phyloP scores from a whole-genome alignment of 1,139 yeast genomes.

The Magnusiomyces clavatus region DNA sequence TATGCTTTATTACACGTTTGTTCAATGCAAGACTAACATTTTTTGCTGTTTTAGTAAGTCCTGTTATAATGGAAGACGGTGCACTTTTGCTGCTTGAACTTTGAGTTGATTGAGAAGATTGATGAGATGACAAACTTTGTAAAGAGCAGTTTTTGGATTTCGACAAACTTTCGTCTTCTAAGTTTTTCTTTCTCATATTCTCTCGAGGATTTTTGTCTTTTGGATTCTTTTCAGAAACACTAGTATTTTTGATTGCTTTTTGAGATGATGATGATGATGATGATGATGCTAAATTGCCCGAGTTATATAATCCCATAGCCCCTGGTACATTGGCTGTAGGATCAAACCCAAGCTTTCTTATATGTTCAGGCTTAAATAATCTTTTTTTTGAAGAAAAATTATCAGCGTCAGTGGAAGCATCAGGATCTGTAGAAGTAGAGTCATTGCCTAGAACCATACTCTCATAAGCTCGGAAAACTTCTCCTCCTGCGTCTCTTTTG shows the following conservation, averaged over 20 bases:
- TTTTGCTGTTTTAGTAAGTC: too few species aligned
- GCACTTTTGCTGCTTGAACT: too few species aligned
- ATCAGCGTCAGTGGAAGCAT: not conserved
- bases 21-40: too few species aligned
- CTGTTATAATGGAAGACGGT: too few species aligned
- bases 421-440: not conserved
- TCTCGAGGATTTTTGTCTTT: not conserved
- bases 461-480: not conserved
- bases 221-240: not conserved
- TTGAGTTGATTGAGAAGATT: too few species aligned
- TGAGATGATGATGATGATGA: too few species aligned
- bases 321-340: slow-evolving; percentile 19
- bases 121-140: too few species aligned
- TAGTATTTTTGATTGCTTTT: not conserved
- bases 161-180: too few species aligned
- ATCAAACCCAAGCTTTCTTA: slow-evolving; percentile 30
- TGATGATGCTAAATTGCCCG: not conserved
- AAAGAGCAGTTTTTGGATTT: too few species aligned
- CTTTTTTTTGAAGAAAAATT: not conserved
- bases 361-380: slow-evolving; percentile 25
- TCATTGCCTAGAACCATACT: not conserved
- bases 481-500: not conserved
- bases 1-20: too few species aligned
- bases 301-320: not conserved
- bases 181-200: not conserved